Evolutionary conservation across 768 basidiomycete species (phyloP).

Genomic region (Trametes maxima): DNA sequence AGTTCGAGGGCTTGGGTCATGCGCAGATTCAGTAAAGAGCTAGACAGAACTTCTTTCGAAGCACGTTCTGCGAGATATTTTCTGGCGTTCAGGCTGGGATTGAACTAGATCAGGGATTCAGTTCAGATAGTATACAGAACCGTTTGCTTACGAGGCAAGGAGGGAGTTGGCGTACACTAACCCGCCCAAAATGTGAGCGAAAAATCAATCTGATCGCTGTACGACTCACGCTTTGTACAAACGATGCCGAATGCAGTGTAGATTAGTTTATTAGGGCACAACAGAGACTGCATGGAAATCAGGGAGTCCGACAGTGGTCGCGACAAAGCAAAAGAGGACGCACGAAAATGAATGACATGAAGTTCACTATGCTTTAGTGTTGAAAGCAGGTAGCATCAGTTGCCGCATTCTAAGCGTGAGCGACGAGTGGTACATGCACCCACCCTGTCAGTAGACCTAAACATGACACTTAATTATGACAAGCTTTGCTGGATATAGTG

Average conservation of each 20-base stretch:
- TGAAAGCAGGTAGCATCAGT: neutral
- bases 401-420: neutral
- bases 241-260: conserved; percentile 6
- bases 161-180: conserved; percentile 13
- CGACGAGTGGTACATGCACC: neutral
- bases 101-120: neutral
- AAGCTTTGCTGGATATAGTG: too few relatives aligned
- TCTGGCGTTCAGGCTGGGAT: neutral
- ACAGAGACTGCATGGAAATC: neutral
- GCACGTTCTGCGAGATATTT: conserved; percentile 9
- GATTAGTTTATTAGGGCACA: neutral
- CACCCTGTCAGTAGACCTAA: conserved; percentile 8
- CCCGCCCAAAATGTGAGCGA: neutral
- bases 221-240: neutral
- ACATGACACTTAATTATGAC: neutral
- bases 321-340: too few relatives aligned
- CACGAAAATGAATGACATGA: conserved; percentile 9
- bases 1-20: neutral
- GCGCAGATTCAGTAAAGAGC: neutral
- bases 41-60: neutral
- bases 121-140: too few relatives aligned
- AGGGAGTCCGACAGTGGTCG: neutral
- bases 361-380: neutral
- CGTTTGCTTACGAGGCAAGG: conserved; percentile 5
- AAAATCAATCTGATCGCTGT: too few relatives aligned